phyloP scores from a whole-genome alignment of 345 rosid genomes.

The Lenwebbia sp. region DNA sequence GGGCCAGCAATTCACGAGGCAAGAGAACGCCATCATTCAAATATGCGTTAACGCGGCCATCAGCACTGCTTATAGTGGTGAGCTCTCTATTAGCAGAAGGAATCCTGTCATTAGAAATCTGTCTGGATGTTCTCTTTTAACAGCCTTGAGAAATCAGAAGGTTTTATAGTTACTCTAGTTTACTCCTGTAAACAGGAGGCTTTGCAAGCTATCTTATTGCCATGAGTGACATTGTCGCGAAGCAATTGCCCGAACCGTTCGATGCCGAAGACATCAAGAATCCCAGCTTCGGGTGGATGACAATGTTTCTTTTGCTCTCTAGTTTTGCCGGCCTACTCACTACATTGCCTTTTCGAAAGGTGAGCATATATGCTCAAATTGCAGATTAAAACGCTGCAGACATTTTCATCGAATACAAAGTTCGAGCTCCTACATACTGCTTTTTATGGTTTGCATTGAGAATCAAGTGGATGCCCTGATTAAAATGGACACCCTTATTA shows the following conservation, averaged over 20 bases:
- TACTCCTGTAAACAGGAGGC: not conserved
- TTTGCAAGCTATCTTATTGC: not conserved
- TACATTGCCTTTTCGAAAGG: not conserved
- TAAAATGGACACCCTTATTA: not conserved
- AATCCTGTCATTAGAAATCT: not conserved
- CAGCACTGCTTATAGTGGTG: not conserved
- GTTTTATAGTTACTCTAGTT: not conserved
- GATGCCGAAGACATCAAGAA: not conserved
- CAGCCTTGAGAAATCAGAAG: not conserved
- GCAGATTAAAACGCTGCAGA: not conserved
- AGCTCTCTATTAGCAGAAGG: not conserved
- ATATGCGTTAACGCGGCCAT: not conserved
- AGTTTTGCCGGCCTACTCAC: not conserved
- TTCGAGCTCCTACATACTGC: not conserved
- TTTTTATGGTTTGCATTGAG: not conserved
- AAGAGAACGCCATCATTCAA: not conserved
- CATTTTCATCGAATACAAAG: not conserved
- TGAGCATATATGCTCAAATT: not conserved
- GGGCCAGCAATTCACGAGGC: not conserved
- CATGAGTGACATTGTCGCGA: not conserved
- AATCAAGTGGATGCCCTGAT: not conserved
- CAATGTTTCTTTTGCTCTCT: not conserved
- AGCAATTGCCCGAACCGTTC: not conserved
- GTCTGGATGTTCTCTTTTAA: not conserved
- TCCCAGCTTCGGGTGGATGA: not conserved